These are phyloP conservation scores for Piper longum DNA, from an alignment of 164 flowering plant genomes.

Conservation along the genomic window DNA sequence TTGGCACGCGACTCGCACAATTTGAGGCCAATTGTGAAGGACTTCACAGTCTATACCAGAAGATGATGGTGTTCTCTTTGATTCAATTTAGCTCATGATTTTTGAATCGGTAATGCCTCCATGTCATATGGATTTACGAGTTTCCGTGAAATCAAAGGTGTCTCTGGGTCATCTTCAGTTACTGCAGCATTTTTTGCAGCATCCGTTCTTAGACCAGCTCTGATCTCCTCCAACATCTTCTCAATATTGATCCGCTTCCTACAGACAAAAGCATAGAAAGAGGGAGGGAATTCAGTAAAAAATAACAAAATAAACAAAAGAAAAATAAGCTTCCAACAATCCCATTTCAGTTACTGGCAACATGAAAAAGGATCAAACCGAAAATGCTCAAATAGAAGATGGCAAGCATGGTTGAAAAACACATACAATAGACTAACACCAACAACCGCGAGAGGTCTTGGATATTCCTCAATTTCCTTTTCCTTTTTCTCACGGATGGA, in stretches of 20 bases:
- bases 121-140: neutral
- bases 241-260: constrained; percentile 58
- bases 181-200: constrained; percentile 9
- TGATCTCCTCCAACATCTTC: constrained; percentile 72
- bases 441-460: constrained; percentile 77
- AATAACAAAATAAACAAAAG: neutral
- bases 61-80: too few relatives aligned
- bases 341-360: neutral
- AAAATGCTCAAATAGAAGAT: neutral
- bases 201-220: constrained; percentile 59
- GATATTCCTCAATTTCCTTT: constrained; percentile 69
- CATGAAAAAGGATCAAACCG: too few relatives aligned
- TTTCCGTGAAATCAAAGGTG: neutral
- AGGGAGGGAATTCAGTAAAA: neutral
- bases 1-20: too few relatives aligned
- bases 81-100: too few relatives aligned
- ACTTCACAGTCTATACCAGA: too few relatives aligned
- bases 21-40: too few relatives aligned
- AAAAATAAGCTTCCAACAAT: neutral
- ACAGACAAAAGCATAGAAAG: constrained; percentile 8
- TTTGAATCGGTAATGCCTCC: too few relatives aligned
- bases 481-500: constrained; percentile 16
- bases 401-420: neutral
- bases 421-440: constrained; percentile 92
- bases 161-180: neutral